phyloP scores from a whole-genome alignment of 2,329 filamentous ascomycete genomes.

The Madurella mycetomatis region DNA sequence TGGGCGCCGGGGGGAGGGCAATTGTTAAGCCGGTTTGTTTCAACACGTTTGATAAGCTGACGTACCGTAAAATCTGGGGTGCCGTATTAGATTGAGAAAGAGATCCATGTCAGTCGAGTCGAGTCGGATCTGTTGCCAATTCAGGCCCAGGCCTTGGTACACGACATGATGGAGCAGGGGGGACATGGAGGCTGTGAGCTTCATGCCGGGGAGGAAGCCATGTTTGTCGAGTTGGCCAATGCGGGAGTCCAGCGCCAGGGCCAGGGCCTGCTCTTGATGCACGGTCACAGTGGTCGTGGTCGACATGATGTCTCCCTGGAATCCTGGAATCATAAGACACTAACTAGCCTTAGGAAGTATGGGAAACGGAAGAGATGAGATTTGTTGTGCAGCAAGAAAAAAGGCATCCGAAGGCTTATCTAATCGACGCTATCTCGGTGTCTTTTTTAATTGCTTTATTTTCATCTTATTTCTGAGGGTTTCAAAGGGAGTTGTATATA shows the following conservation, averaged over 20 bases:
- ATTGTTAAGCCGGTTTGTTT: not conserved
- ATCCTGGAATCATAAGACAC: too few species aligned
- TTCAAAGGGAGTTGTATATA: too few species aligned
- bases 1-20: too few species aligned
- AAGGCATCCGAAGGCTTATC: too few species aligned
- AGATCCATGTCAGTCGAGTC: constrained; percentile 47
- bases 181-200: constrained; percentile 52
- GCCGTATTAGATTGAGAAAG: constrained; percentile 49
- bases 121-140: constrained; percentile 49
- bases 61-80: constrained; percentile 59
- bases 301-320: constrained; percentile 1
- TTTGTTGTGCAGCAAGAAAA: too few species aligned
- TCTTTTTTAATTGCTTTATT: too few species aligned
- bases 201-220: constrained; percentile 55
- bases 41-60: not conserved
- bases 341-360: too few species aligned
- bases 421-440: too few species aligned
- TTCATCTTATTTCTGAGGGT: too few species aligned
- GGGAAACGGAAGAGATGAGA: too few species aligned
- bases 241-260: constrained; percentile 10
- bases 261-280: constrained; percentile 7
- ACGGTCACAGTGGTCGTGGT: constrained; percentile 6
- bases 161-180: constrained; percentile 51
- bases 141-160: constrained; percentile 46
- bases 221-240: constrained; percentile 38